Conservation (phyloP, 1,284 basidiomycete genomes). For the Moesziomyces globuligerus region DNA sequence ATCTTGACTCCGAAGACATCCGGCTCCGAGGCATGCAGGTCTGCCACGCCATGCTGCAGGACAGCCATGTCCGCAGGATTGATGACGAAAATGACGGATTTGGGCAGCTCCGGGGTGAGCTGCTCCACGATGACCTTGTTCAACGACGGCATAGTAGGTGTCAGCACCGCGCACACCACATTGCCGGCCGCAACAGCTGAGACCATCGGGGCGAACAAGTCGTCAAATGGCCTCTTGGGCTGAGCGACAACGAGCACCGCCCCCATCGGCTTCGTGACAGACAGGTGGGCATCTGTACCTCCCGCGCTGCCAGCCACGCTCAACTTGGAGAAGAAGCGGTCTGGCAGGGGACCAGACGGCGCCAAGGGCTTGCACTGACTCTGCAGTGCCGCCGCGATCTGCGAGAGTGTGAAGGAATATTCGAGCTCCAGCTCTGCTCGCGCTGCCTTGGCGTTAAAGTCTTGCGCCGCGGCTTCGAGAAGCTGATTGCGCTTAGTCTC, state of each 20-base stretch:
- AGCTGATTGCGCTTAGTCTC: conserved; percentile 7
- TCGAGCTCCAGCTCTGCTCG: conserved; percentile 15
- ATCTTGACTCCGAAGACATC: conserved; percentile 3
- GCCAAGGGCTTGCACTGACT: conserved; percentile 2
- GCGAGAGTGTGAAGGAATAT: conserved; percentile 9
- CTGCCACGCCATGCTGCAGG: neutral
- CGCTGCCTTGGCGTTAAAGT: conserved; percentile 11
- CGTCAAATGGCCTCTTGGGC: conserved; percentile 17
- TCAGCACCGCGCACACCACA: conserved; percentile 14
- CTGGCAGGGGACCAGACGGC: neutral
- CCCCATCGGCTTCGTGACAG: conserved; percentile 5
- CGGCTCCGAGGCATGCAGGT: neutral
- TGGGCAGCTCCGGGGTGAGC: conserved; percentile 8
- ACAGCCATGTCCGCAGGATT: conserved; percentile 1
- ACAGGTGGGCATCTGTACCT: neutral
- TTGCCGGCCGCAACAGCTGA: conserved; percentile 16
- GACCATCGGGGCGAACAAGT: conserved; percentile 14
- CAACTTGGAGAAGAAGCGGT: conserved; percentile 9
- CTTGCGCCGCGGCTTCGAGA: conserved; percentile 12
- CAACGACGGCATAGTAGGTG: conserved; percentile 6
- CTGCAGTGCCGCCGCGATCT: conserved; percentile 14
- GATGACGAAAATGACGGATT: conserved; percentile 12
- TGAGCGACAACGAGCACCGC: conserved; percentile 14
- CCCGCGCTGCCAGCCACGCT: neutral
- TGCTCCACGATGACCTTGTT: conserved; percentile 13